phyloP scores from a whole-genome alignment of 352 stramenopile genomes.

The Aphanomyces euteiches region DNA sequence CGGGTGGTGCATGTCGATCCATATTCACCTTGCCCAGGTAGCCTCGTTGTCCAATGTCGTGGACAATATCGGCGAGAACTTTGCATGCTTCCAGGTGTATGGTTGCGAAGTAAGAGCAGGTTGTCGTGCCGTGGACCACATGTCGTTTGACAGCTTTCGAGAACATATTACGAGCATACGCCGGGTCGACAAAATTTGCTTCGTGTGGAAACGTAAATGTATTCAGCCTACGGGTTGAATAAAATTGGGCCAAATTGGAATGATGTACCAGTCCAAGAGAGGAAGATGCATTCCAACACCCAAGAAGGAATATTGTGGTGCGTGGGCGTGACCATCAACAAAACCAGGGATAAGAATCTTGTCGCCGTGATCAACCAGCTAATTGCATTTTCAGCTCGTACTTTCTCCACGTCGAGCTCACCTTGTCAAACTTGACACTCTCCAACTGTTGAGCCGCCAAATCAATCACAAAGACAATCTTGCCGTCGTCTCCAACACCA shows the following conservation, averaged over 20 bases:
- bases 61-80: constrained; percentile 83
- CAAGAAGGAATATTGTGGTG: constrained; percentile 91
- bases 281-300: constrained; percentile 92
- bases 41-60: constrained; percentile 81
- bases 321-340: constrained; percentile 92
- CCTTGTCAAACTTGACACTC: constrained; percentile 19
- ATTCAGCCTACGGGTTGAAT: constrained; percentile 47
- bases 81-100: constrained; percentile 89
- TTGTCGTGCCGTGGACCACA: constrained; percentile 89
- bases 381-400: neutral
- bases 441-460: constrained; percentile 35
- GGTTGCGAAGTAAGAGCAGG: constrained; percentile 92
- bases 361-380: constrained; percentile 65
- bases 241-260: neutral
- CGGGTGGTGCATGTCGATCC: constrained; percentile 86
- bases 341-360: constrained; percentile 90
- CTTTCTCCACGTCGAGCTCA: neutral
- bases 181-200: constrained; percentile 57
- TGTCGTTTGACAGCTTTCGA: constrained; percentile 82
- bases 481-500: constrained; percentile 46
- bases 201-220: constrained; percentile 94
- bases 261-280: constrained; percentile 80
- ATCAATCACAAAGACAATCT: constrained; percentile 50
- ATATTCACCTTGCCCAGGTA: constrained; percentile 95
- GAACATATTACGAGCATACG: constrained; percentile 74